Evolutionary conservation across 1,284 basidiomycete species (phyloP), one percentile per base, ranked within the genome.

Genomic region (Meripilus lineatus): DNA sequence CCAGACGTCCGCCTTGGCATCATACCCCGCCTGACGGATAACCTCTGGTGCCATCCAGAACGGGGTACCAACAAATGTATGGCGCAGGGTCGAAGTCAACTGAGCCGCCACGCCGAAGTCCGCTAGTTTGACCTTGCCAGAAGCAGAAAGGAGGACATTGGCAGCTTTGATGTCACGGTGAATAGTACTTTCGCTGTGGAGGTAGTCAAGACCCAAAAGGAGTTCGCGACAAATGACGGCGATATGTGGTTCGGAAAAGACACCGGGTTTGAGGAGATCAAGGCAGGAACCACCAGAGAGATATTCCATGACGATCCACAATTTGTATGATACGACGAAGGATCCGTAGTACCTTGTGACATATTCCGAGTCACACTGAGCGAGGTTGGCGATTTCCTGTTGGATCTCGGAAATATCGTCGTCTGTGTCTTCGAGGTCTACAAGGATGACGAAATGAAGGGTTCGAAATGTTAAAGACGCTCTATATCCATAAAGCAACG

Each of bases 241-340:
- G 51, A 98, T 96, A 59, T 97, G 93, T 0, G 79, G 74, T 65
- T 99, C 96, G 6, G 86, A 81, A 63, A 98, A 96, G 17, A 81
- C 72, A 20, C 92, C 94, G 1, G 91, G 81, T 64, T 95, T 96
- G 56, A 98, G 78, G 39, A 99, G 74, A 64, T 98, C 95, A 41
- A 96, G 79, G 68, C 95, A 97, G 17, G 93, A 97, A n/a, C 95
- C 95, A 25, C 95, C 96, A 0, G 93, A 93, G 40, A 98, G 84
- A 64, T 93, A 98, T 65, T 99, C 95, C 96, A 99, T 99, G 58
- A 99, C 77, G 61, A 99, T 99, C 96, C 96, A 99, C 15, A 99
- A 75, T 64, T 97, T 96, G 74, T 95, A 98, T 13, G 90, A 84
- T 52, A 91, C 85, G 49, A 99, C 91, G 64, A 99, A 99, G 44